Conservation (phyloP, 1,284 basidiomycete species). For the Ceratobasidium sp. region DNA sequence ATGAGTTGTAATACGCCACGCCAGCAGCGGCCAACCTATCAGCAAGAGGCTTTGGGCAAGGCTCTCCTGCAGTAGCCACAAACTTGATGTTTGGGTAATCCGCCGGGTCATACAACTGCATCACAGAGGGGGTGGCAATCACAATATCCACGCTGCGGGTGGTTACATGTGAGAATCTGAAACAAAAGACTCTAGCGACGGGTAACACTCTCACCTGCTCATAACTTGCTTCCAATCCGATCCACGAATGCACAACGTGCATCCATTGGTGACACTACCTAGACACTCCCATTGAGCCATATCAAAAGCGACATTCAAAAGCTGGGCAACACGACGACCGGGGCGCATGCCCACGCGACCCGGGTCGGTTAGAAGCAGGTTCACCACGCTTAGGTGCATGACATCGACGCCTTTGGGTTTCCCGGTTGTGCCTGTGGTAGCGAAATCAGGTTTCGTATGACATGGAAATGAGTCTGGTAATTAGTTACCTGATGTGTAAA, state of each 20-base stretch:
- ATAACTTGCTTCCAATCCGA: constrained; percentile 70
- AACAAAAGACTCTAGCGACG: background rate
- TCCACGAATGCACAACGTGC: constrained; percentile 68
- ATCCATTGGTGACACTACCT: constrained; percentile 68
- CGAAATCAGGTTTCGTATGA: constrained; percentile 20
- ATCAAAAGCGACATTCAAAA: constrained; percentile 72
- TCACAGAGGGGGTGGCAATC: constrained; percentile 67
- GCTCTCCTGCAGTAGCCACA: constrained; percentile 72
- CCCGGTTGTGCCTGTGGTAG: constrained; percentile 66
- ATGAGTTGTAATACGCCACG: constrained; percentile 62
- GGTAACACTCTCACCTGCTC: constrained; percentile 52
- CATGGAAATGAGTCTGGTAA: constrained; percentile 4
- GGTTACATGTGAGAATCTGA: background rate
- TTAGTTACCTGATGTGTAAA: constrained; percentile 70
- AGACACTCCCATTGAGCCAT: constrained; percentile 76
- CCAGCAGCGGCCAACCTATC: constrained; percentile 36
- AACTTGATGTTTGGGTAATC: constrained; percentile 71
- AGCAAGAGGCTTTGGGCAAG: constrained; percentile 66
- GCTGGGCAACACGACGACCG: constrained; percentile 68
- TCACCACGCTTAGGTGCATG: constrained; percentile 69
- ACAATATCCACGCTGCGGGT: constrained; percentile 68
- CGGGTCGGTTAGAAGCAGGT: constrained; percentile 58
- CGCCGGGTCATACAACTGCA: constrained; percentile 64
- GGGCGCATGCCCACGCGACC: constrained; percentile 70
- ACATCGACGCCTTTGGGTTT: constrained; percentile 72